These are phyloP conservation scores for Kuraishia floccosa DNA, from an alignment of 805 yeast genomes.

Conservation along the genomic window DNA sequence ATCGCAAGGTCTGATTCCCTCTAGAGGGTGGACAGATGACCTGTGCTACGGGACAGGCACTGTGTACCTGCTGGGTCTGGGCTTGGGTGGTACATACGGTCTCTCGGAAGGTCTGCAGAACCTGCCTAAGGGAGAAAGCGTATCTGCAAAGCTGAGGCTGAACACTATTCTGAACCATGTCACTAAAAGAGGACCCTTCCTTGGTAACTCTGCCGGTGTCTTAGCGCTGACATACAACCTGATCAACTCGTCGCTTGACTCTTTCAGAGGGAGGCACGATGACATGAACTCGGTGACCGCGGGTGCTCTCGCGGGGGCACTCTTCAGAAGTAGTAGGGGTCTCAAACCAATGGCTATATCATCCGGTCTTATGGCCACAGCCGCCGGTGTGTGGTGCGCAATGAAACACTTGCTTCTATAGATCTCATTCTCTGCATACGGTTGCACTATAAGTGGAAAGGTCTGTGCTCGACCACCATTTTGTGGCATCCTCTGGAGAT, in stretches of 20 bases:
- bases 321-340: constrained; percentile 82
- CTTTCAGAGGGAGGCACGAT: constrained; percentile 82
- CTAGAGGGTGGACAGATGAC: constrained; percentile 98
- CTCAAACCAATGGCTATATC: constrained; percentile 80
- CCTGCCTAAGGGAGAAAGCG: constrained; percentile 47
- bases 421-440: too few relatives aligned
- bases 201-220: constrained; percentile 94
- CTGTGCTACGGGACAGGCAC: constrained; percentile 97
- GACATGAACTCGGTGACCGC: constrained; percentile 73
- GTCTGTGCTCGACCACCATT: too few relatives aligned
- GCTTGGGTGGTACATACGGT: constrained; percentile 85
- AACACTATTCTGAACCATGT: constrained; percentile 87
- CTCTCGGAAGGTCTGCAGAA: constrained; percentile 74
- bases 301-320: constrained; percentile 88
- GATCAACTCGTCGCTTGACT: constrained; percentile 69
- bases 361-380: constrained; percentile 75
- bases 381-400: constrained; percentile 90
- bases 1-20: constrained; percentile 81
- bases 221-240: constrained; percentile 83
- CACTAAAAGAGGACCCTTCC: constrained; percentile 90
- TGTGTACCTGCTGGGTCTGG: constrained; percentile 77
- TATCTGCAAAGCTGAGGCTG: constrained; percentile 71
- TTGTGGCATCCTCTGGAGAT: too few relatives aligned
- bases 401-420: too few relatives aligned
- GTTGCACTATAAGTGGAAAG: too few relatives aligned